These are phyloP conservation scores for Jatropha podagrica DNA, from an alignment of 441 rosid genomes.

Conservation along the genomic window DNA sequence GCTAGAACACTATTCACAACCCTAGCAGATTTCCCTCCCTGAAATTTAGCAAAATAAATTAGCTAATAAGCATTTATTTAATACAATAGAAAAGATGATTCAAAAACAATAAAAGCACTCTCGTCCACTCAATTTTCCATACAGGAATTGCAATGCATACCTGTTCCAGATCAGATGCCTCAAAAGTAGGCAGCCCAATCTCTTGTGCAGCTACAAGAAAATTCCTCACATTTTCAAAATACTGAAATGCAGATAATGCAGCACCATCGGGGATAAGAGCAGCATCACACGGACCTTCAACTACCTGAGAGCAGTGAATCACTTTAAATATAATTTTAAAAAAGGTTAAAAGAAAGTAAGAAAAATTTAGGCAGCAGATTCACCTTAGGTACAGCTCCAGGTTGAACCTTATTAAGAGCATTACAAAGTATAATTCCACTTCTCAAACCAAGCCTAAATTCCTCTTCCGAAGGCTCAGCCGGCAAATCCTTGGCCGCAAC, in stretches of 20 bases:
- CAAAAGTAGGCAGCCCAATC: constrained; percentile 85
- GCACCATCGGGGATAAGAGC: constrained; percentile 87
- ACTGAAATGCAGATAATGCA: constrained; percentile 91
- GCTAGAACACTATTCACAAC: constrained; percentile 86
- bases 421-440: constrained; percentile 90
- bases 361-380: background rate
- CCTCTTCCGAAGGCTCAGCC: constrained; percentile 86
- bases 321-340: background rate
- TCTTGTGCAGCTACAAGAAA: constrained; percentile 86
- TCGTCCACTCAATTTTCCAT: background rate
- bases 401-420: constrained; percentile 72
- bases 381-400: constrained; percentile 84
- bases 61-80: background rate
- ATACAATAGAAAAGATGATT: background rate
- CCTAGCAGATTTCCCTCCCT: constrained; percentile 96
- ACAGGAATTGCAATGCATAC: constrained; percentile 36
- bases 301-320: constrained; percentile 49
- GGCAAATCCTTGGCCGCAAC: constrained; percentile 84
- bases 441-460: constrained; percentile 79
- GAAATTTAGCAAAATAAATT: constrained; percentile 19
- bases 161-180: constrained; percentile 98
- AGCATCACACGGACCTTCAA: constrained; percentile 87
- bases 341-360: background rate
- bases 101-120: background rate
- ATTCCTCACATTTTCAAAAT: constrained; percentile 95